phyloP scores from a whole-genome alignment of 805 yeast species.

The Kockiozyma suomiensis region DNA sequence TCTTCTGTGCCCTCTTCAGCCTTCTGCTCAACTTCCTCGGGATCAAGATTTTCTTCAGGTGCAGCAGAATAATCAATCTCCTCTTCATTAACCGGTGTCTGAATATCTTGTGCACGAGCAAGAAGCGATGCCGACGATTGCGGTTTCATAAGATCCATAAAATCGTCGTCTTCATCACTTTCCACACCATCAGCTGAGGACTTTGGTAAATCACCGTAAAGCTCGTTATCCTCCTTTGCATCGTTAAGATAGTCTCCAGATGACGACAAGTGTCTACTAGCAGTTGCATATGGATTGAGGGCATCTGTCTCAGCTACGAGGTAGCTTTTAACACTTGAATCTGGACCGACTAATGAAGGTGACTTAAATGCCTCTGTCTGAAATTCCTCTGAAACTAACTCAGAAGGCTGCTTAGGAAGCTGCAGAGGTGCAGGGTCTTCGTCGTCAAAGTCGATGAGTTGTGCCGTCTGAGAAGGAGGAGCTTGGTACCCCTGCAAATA shows the following conservation, averaged over 20 bases:
- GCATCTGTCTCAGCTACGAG: neutral
- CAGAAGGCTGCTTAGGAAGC: neutral
- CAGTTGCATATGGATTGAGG: neutral
- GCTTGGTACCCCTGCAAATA: neutral
- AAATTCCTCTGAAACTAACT: neutral
- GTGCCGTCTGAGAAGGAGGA: constrained; percentile 1
- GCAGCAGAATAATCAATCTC: constrained; percentile 3
- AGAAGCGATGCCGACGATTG: constrained; percentile 14
- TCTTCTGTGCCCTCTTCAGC: neutral
- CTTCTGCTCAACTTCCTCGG: neutral
- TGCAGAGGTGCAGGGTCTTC: constrained; percentile 14
- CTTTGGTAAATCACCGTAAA: neutral
- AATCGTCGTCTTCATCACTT: constrained; percentile 19
- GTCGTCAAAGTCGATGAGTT: constrained; percentile 28
- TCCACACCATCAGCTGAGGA: neutral
- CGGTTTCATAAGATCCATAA: constrained; percentile 13
- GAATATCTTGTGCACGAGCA: constrained; percentile 8
- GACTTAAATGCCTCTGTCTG: neutral
- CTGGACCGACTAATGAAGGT: neutral
- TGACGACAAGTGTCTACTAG: neutral
- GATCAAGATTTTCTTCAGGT: neutral
- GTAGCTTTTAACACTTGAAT: neutral
- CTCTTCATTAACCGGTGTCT: constrained; percentile 14
- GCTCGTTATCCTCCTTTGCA: neutral
- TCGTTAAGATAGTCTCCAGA: constrained; percentile 24